Evolutionary conservation across 2,329 filamentous ascomycete species (phyloP), one percentile per base, ranked within the genome.

Genomic region (Apiospora sp.): DNA sequence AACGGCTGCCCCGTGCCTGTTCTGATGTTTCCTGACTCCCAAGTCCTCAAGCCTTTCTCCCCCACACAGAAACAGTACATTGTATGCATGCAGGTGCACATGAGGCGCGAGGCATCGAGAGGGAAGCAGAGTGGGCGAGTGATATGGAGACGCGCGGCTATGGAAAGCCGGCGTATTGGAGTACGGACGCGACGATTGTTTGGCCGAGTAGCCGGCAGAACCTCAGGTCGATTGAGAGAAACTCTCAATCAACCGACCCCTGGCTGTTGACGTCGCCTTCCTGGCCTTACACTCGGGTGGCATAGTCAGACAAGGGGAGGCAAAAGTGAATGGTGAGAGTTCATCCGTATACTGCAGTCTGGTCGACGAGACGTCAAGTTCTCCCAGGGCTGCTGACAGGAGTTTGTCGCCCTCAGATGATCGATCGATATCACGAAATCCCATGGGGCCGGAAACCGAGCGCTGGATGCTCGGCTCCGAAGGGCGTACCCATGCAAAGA

Each of bases 1-100:
- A 64, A 64, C 58, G 58, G 58, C 58, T 64, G 58, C 58, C 58
- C 58, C 58, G 58, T 64, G 58, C 34, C 19, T 64, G 30, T 41
- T 22, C 34, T n/a, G 58, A 41, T 64, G 19, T n/a, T 37, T 34
- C 30, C 54, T 27, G 16, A 16, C n/a, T 61, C 54, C 54, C 30
- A 61, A 37, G 19, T 61, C 19, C 30, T 2, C n/a, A 19, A 22
- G 54, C 30, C 54, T 61, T 37, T 19, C 16, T 37, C 30, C 30
- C 54, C 30, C 30, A 16, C 30, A 16, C 16, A 61, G 34, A 41
- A 24, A 64, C 58, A n/a, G 34, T 64, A 22, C 54, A 6, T 22
- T 34, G 27, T 61, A 61, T 27, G 30, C 22, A 64, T 41, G 58
- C 58, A 41, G 30, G 19, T 34, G 58, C 58, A 64, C 8, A 34